phyloP scores from a whole-genome alignment of 768 basidiomycete species.

The Guyanaporus albipodus region DNA sequence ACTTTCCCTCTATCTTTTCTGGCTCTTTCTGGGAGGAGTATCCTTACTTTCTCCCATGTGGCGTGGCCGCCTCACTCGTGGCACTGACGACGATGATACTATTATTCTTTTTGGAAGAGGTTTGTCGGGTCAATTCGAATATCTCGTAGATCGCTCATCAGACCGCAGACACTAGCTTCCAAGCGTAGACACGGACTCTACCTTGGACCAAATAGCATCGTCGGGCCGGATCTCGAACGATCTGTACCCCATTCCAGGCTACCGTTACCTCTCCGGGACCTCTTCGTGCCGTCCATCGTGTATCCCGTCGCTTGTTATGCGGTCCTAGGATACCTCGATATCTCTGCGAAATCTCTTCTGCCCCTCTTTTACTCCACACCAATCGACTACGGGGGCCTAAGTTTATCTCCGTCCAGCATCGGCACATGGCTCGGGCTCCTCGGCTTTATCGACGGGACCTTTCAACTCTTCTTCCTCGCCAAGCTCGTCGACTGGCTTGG shows the following conservation, averaged over 20 bases:
- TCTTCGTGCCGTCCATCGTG: conserved; percentile 32
- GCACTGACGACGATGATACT: conserved; percentile 40
- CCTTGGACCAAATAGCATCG: neutral
- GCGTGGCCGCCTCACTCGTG: conserved; percentile 52
- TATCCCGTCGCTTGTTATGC: conserved; percentile 34
- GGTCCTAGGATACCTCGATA: conserved; percentile 35
- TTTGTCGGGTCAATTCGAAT: conserved; percentile 10
- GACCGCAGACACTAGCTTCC: conserved; percentile 8
- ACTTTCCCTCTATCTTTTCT: conserved; percentile 45
- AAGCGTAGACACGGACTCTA: neutral
- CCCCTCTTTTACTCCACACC: conserved; percentile 42
- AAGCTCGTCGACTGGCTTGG: conserved; percentile 34
- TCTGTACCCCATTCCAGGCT: neutral
- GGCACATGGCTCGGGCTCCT: conserved; percentile 34
- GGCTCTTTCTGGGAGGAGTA: conserved; percentile 47
- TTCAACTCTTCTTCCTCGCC: conserved; percentile 40
- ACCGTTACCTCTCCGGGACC: conserved; percentile 43
- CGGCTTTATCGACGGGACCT: conserved; percentile 36
- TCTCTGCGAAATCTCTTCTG: conserved; percentile 34
- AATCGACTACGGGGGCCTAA: conserved; percentile 36
- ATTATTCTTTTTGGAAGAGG: conserved; percentile 53
- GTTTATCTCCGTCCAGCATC: conserved; percentile 35
- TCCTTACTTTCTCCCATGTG: conserved; percentile 64
- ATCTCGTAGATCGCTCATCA: conserved; percentile 5
- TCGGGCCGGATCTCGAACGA: conserved; percentile 2